Evolutionary conservation across 129 eudicot species (phyloP), one percentile per base, ranked within the genome.

Genomic region (Tagetes erecta): DNA sequence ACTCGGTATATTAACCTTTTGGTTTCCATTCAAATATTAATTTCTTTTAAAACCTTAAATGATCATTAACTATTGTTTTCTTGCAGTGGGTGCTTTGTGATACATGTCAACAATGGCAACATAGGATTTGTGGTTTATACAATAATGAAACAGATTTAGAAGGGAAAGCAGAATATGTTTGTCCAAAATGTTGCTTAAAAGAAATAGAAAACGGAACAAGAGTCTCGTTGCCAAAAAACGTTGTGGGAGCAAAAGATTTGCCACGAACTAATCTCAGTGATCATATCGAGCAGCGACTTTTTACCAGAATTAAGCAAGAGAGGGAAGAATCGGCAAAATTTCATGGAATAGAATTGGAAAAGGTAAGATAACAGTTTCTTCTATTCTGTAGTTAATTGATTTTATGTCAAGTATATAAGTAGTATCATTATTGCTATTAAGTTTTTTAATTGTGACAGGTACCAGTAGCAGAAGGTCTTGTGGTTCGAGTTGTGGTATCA

Each of bases 71-170:
- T 67, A 45, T 20, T 38, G 36, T 20, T 58, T 77, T 59, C 57
- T 74, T 76, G 77, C 81, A 92, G 97, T 92, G 97, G 97, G 96
- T 92, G 50, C 86, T 56, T 62, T 92, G 97, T 68, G 93, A 92
- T 77, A 82, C 72, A 81, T 89, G 97, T 75, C 77, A 82, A 67
- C 11, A 62, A 30, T 92, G 96, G 97, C 96, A 86, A 76, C 97
- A 89, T 78, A 87, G 85, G 80, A 85, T 87, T 67, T 92, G 96
- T 71, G 97, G 85, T 12, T 83, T 92, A 8, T 88, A 83, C 56
- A 92, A 85, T 80, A 65, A 77, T 40, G 80, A 82, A 78, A 81
- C 68, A 64, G 88, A 89, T 71, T 30, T 58, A 20, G 86, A 80
- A 46, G 89, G 84, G 69, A 65, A 87, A 70, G 86, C 68, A 4